Evolutionary conservation across 192 early-diverging fungal genomes (phyloP).

Genomic region (Podila horticola): DNA sequence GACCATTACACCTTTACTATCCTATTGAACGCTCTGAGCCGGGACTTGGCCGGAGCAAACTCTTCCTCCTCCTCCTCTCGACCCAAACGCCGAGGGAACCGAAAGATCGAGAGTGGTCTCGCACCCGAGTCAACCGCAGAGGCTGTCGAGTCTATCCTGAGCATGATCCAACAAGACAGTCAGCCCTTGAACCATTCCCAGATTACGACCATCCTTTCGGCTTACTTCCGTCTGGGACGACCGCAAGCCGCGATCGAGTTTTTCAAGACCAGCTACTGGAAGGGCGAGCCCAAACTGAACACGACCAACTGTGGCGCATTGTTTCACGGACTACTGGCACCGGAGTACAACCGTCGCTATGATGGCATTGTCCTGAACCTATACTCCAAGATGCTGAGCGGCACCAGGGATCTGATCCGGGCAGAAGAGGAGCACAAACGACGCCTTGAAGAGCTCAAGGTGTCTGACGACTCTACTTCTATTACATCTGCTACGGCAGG

Average conservation of each 20-base stretch:
- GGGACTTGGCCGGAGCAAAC: neutral
- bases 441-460: neutral
- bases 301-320: conserved; percentile 40
- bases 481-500: neutral
- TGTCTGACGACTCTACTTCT: neutral
- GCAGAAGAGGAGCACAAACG: conserved; percentile 6
- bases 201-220: conserved; percentile 35
- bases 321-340: conserved; percentile 33
- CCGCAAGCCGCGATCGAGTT: conserved; percentile 39
- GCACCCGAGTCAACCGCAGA: conserved; percentile 5
- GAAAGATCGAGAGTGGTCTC: neutral
- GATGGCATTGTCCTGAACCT: conserved; percentile 39
- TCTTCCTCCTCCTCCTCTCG: neutral
- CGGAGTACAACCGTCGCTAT: conserved; percentile 20
- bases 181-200: conserved; percentile 17
- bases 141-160: conserved; percentile 29
- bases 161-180: conserved; percentile 16
- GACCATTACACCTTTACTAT: conserved; percentile 37
- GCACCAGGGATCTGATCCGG: conserved; percentile 13
- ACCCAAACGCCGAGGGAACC: neutral
- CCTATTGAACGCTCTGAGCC: conserved; percentile 35
- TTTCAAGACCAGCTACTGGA: conserved; percentile 36
- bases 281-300: conserved; percentile 13
- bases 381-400: conserved; percentile 27
- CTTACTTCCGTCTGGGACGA: conserved; percentile 38